These are phyloP conservation scores for Bacidia rubella DNA, from an alignment of 495 filamentous ascomycete genomes.

Conservation along the genomic window DNA sequence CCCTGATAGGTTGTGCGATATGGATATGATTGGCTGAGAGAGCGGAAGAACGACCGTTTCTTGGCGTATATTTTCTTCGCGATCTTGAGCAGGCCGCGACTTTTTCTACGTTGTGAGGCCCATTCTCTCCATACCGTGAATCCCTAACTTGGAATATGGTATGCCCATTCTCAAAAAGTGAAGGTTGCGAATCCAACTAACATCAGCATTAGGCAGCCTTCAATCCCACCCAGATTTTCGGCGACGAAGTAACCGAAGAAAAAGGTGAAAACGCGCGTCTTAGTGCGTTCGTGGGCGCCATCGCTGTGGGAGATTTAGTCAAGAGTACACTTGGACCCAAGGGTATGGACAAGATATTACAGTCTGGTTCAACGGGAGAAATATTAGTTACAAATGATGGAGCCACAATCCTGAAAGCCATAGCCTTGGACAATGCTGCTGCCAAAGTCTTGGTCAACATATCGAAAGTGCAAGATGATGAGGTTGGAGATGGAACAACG, in stretches of 20 bases:
- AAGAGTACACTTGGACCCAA: constrained; percentile 96
- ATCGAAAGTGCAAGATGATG: constrained; percentile 97
- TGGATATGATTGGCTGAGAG: neutral
- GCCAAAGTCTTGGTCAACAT: constrained; percentile 98
- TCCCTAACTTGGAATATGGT: neutral
- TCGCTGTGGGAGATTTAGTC: constrained; percentile 90
- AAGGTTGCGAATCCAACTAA: too few relatives aligned
- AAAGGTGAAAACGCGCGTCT: constrained; percentile 99
- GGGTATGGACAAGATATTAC: constrained; percentile 99
- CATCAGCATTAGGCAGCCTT: constrained; percentile 28
- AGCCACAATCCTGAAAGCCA: constrained; percentile 93
- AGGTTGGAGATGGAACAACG: constrained; percentile 92
- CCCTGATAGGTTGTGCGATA: too few relatives aligned
- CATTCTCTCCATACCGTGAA: too few relatives aligned
- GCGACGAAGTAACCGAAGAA: constrained; percentile 91
- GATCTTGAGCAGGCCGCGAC: neutral
- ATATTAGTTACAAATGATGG: constrained; percentile 99
- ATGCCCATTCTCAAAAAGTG: neutral
- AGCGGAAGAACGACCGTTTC: neutral
- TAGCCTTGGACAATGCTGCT: constrained; percentile 96
- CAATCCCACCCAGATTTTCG: constrained; percentile 92
- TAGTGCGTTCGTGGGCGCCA: constrained; percentile 90
- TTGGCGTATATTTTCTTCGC: neutral
- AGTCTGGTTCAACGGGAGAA: constrained; percentile 91
- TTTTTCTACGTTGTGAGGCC: too few relatives aligned